Base-by-base conservation (phyloP, 371 early-diverging fungal genomes). In the Syncephalastrum sp. region DNA sequence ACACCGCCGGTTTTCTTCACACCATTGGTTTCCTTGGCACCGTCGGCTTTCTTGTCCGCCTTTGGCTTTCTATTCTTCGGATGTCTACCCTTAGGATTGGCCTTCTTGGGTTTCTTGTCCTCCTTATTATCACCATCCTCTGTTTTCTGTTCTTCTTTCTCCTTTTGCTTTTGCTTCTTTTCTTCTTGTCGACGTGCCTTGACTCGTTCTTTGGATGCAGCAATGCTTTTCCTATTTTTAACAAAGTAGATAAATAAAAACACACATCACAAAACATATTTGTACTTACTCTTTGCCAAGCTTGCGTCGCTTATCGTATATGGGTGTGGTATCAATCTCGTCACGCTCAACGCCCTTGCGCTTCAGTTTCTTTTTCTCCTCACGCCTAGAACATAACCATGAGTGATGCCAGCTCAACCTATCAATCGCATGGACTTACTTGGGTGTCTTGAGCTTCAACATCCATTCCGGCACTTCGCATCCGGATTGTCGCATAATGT, bases 401-500 rank as follows among this genome's bases (percentile, higher is more conserved):
- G 38, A 33, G 38, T 33, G 38, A 33, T 33, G 38, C 29, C 12
- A 48, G 16, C 17, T 47, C 7, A 5, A 42, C 42, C n/a, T 13
- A 44, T 24, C 8, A 23, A 7, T 49, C 25, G 4, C 21, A 13
- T 10, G 0, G 15, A 49, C 50, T 53, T 75, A 83, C 84, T 72
- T 85, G 60, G 90, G 83, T 50, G 86, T 90, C 63, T 91, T 90
- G 56, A 98, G 70, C 48, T 82, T 60, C 59, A 97, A 67, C 97
- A 98, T 96, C 97, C 97, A 98, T 38, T 97, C 96, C 23, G 96
- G 94, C 2, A 98, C 91, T 8, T 96, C 91, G 69, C 97, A 96
- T 3, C 97, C 98, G 23, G 93, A 92, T 61, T 91, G 89, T 50
- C 84, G 82, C 96, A 98, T 96, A 5, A 98, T 97, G 69, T 97